Evolutionary conservation across 305 asterid genomes (phyloP), one percentile per base, ranked within the genome.

Genomic region (Solanum hybrid): DNA sequence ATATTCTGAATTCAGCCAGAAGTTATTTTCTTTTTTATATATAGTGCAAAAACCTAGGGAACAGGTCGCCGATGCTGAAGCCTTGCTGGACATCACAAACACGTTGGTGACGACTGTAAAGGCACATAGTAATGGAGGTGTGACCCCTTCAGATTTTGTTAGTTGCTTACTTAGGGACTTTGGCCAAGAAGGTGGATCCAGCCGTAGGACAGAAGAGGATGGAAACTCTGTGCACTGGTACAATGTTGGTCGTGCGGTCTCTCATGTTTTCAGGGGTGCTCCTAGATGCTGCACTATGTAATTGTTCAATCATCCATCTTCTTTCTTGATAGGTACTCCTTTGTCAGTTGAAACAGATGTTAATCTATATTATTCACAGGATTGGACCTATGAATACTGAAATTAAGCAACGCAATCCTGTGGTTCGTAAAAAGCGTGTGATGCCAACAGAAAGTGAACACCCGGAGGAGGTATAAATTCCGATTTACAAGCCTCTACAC

Each of bases 41-140:
- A 24, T 93, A 96, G 99, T 96, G 11, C 94, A 93, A 93, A 96
- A 94, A 86, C 99, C 99, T 65, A 94, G 99, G 92, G 99, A 96
- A 91, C 99, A 96, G 92, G 95, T 97, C 32, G 98, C 98, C 37
- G 99, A 97, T 95, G 99, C 99, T 73, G 99, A 97, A 91, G 98
- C 97, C 41, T 94, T 97, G 89, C 93, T 94, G 92, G 99, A 96
- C 91, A 96, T 97, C 89, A 93, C 99, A 91, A 95, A 91, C 92
- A 93, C 98, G 68, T 91, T 97, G 94, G 96, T 96, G 89, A 89
- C 95, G 78, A 95, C 98, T 89, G 98, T 95, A 36, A 95, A 94
- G 92, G 96, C 96, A 37, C 95, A 91, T 89, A 93, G 92, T 91
- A 93, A 87, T 70, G 98, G 94, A 68, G 98, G 98, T 2, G 32